A percentile compares a stretch with the other conserved stretches of the same genome.
Evolutionary conservation across 2,329 filamentous ascomycete genomes (phyloP).

Genomic region (Plenodomus lindquistii): DNA sequence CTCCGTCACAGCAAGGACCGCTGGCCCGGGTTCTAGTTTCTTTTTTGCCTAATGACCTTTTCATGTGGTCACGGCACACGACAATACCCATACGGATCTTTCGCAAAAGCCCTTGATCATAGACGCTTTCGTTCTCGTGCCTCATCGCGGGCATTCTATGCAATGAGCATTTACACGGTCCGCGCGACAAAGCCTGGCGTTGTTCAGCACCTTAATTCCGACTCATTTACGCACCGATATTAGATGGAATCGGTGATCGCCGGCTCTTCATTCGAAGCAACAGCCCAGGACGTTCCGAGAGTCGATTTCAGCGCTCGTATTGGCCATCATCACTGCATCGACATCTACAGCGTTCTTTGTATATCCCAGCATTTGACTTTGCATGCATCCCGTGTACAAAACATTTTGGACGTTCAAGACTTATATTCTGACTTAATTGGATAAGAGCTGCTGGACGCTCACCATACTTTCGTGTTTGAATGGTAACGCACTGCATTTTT

Average conservation of each 20-base stretch:
- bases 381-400: constrained; percentile 29
- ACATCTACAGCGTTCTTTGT: constrained; percentile 26
- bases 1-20: constrained; percentile 12
- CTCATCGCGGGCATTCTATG: constrained; percentile 19
- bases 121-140: constrained; percentile 26
- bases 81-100: constrained; percentile 28
- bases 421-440: not conserved
- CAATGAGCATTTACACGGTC: constrained; percentile 28
- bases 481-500: constrained; percentile 2
- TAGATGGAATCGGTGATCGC: not conserved
- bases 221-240: not conserved
- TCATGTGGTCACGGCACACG: constrained; percentile 34
- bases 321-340: constrained; percentile 7
- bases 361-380: constrained; percentile 26
- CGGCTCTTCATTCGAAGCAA: not conserved
- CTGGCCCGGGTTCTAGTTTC: constrained; percentile 18
- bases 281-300: constrained; percentile 22
- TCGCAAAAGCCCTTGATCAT: constrained; percentile 36
- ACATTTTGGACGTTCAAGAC: constrained; percentile 11
- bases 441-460: constrained; percentile 1
- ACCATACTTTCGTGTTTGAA: not conserved
- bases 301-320: constrained; percentile 12
- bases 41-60: constrained; percentile 21
- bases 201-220: not conserved
- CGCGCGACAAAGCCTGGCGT: constrained; percentile 11